A percentile compares a stretch with the other conserved stretches of the same genome.
phyloP scores from a whole-genome alignment of 2,329 filamentous ascomycete genomes.

The Cladosporium cucumerinum region DNA sequence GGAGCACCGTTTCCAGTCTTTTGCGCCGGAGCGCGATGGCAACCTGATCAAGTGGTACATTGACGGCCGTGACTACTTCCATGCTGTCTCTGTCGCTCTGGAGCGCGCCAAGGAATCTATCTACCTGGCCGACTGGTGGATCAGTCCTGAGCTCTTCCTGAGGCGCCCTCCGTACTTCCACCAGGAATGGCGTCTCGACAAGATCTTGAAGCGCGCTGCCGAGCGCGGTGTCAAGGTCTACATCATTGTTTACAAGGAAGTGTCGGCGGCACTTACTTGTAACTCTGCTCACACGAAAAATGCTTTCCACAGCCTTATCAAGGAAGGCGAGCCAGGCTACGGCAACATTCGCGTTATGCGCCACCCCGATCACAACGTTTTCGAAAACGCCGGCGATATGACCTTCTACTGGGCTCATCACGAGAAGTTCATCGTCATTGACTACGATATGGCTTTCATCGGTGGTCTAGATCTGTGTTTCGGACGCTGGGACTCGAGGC shows the following conservation, averaged over 20 bases:
- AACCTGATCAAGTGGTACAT: slow-evolving; percentile 94
- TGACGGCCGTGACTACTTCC: slow-evolving; percentile 92
- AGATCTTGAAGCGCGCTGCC: slow-evolving; percentile 79
- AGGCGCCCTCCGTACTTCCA: slow-evolving; percentile 77
- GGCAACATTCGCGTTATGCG: slow-evolving; percentile 87
- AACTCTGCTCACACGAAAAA: slow-evolving; percentile 93
- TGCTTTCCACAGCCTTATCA: slow-evolving; percentile 73
- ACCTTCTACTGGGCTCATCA: slow-evolving; percentile 98
- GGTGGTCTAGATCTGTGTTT: slow-evolving; percentile 94
- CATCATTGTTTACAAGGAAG: slow-evolving; percentile 87
- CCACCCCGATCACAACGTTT: slow-evolving; percentile 91
- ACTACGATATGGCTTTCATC: slow-evolving; percentile 87
- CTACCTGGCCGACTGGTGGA: slow-evolving; percentile 97
- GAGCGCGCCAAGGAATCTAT: slow-evolving; percentile 88
- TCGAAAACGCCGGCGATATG: slow-evolving; percentile 93
- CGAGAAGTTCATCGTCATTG: slow-evolving; percentile 95
- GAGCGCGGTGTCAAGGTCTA: slow-evolving; percentile 94
- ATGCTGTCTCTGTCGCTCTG: slow-evolving; percentile 84
- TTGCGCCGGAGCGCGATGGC: slow-evolving; percentile 78
- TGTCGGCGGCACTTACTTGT: slow-evolving; percentile 65
- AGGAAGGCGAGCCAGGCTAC: slow-evolving; percentile 73
- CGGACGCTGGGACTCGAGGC: slow-evolving; percentile 84
- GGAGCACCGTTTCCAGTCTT: slow-evolving; percentile 81
- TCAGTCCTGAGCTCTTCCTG: slow-evolving; percentile 83
- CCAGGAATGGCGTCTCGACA: slow-evolving; percentile 83